These are phyloP conservation scores for Schizophyllum amplum DNA, from an alignment of 1,284 basidiomycete species.

Conservation along the genomic window DNA sequence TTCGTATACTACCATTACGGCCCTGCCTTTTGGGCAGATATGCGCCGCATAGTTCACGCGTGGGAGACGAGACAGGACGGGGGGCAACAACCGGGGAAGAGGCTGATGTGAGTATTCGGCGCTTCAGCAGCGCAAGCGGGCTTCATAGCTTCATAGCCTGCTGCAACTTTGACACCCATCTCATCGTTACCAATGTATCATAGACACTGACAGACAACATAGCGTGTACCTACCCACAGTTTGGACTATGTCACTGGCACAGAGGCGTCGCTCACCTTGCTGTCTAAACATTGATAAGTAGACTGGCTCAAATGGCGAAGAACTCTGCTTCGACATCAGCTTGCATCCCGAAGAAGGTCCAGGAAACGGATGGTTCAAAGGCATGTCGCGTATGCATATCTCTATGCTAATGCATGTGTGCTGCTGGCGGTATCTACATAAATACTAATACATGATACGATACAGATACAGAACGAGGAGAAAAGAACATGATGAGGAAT, in stretches of 20 bases:
- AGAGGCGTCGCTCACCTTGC: too few species aligned
- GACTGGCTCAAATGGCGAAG: too few species aligned
- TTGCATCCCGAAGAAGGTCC: too few species aligned
- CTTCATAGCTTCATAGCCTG: neutral
- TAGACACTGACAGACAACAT: too few species aligned
- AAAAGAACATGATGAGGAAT: slow-evolving; percentile 20
- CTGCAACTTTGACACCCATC: neutral
- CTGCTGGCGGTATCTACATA: neutral
- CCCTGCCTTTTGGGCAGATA: slow-evolving; percentile 20
- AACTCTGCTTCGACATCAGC: too few species aligned
- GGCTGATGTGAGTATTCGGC: neutral
- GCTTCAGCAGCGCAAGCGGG: neutral
- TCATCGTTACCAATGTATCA: neutral
- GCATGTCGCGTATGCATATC: neutral
- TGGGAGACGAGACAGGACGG: neutral
- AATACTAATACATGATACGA: slow-evolving; percentile 1
- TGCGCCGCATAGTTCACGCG: slow-evolving; percentile 4
- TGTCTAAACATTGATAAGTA: too few species aligned
- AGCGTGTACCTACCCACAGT: too few species aligned
- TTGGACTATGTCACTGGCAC: too few species aligned
- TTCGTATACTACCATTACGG: slow-evolving; percentile 27
- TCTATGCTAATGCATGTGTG: neutral
- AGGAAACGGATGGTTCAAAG: neutral
- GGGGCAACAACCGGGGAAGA: neutral
- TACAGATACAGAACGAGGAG: slow-evolving; percentile 24